Conservation (phyloP, 2,329 filamentous ascomycete genomes). For the Microdochium paspali region DNA sequence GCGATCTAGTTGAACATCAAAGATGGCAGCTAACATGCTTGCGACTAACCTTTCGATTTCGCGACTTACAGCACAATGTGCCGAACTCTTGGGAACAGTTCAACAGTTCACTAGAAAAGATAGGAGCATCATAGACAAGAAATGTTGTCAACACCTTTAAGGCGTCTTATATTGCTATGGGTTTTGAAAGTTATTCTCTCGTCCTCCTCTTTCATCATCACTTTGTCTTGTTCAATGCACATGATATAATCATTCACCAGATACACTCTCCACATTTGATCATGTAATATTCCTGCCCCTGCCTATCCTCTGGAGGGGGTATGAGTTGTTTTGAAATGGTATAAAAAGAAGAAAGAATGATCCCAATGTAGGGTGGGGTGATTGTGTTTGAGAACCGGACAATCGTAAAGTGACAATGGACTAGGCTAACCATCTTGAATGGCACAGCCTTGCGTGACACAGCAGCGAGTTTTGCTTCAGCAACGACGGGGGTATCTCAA, state of each 20-base stretch:
- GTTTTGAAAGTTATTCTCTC: not conserved
- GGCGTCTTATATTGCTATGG: not conserved
- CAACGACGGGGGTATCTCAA: slow-evolving; percentile 1
- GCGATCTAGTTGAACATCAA: no score
- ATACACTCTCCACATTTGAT: slow-evolving; percentile 1
- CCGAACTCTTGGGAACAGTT: no score
- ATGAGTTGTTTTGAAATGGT: not conserved
- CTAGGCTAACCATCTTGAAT: not conserved
- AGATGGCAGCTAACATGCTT: no score
- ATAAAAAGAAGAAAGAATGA: not conserved
- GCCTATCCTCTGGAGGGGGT: not conserved
- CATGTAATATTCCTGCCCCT: not conserved
- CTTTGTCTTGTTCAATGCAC: not conserved
- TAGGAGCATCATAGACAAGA: not conserved
- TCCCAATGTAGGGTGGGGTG: not conserved
- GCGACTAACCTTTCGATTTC: no score
- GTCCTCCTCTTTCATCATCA: not conserved
- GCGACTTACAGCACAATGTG: no score
- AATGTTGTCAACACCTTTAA: not conserved
- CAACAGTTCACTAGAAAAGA: no score
- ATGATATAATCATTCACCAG: not conserved
- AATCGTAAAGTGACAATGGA: not conserved
- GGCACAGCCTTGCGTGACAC: not conserved
- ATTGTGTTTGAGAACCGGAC: not conserved
- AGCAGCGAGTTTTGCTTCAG: not conserved